Evolutionary conservation across 1,284 basidiomycete species (phyloP).

Genomic region (Trametes sp.): DNA sequence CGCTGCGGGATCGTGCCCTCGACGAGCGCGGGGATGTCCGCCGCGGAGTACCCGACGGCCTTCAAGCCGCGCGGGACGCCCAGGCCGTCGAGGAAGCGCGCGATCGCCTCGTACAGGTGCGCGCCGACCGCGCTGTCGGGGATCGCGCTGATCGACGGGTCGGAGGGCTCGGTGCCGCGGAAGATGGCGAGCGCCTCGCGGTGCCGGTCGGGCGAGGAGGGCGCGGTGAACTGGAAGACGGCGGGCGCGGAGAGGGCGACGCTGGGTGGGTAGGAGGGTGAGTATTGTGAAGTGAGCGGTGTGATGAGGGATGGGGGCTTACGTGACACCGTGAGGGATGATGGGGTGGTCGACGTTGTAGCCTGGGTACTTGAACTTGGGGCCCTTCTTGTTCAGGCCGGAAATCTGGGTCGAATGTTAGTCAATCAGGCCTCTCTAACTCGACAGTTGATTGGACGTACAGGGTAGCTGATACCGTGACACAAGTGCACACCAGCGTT

Average conservation of each 20-base stretch:
- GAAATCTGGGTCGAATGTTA: slow-evolving; percentile 75
- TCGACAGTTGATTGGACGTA: too few relatives aligned
- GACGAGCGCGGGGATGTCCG: slow-evolving; percentile 75
- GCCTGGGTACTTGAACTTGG: slow-evolving; percentile 88
- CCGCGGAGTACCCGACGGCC: slow-evolving; percentile 81
- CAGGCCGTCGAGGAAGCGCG: slow-evolving; percentile 87
- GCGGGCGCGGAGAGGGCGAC: slow-evolving; percentile 93
- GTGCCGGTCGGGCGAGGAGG: slow-evolving; percentile 90
- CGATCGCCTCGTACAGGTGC: slow-evolving; percentile 89
- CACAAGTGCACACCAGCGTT: slow-evolving; percentile 94
- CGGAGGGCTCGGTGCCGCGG: slow-evolving; percentile 66
- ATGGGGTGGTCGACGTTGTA: slow-evolving; percentile 87
- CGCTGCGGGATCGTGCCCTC: slow-evolving; percentile 90
- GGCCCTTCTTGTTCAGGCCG: slow-evolving; percentile 93
- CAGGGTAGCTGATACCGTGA: slow-evolving; percentile 87
- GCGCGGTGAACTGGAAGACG: slow-evolving; percentile 94
- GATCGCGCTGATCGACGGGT: slow-evolving; percentile 76
- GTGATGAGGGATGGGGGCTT: slow-evolving; percentile 27
- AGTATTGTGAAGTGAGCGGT: not conserved
- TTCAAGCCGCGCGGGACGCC: slow-evolving; percentile 90
- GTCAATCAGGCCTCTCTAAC: too few relatives aligned
- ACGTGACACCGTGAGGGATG: slow-evolving; percentile 91
- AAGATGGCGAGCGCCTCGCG: slow-evolving; percentile 91
- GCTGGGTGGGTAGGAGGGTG: slow-evolving; percentile 31
- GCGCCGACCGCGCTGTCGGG: slow-evolving; percentile 85